Conservation (phyloP, 345 rosid genomes). For the Gossypium stocksii region DNA sequence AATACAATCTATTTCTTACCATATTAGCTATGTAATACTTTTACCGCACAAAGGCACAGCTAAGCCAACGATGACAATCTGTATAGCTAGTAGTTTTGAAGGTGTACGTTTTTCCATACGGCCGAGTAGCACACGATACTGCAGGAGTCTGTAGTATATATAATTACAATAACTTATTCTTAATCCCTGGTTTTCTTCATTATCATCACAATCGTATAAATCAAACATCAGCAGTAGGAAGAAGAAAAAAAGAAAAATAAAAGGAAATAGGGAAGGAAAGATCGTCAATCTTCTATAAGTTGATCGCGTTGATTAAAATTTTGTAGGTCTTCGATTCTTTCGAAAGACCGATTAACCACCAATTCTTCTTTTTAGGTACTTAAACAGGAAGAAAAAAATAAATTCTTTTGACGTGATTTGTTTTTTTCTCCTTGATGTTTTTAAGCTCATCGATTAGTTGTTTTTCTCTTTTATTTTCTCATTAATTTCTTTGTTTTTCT, state of each 20-base stretch:
- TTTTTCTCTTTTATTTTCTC: background rate
- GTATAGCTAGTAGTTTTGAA: background rate
- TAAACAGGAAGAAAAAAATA: background rate
- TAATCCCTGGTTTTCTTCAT: background rate
- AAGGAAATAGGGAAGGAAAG: background rate
- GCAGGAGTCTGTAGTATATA: background rate
- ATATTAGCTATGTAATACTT: too few species aligned
- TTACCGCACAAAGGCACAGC: too few species aligned
- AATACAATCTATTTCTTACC: too few species aligned
- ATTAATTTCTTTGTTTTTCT: background rate
- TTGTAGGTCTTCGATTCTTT: slow-evolving; percentile 9
- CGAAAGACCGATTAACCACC: background rate
- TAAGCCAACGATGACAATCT: background rate
- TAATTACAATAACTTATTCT: background rate
- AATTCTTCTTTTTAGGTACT: background rate
- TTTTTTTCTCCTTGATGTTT: background rate
- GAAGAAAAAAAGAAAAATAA: background rate
- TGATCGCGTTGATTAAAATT: background rate
- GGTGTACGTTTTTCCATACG: background rate
- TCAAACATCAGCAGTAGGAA: background rate
- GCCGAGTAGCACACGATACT: background rate
- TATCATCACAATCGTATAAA: slow-evolving; percentile 2
- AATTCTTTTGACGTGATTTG: background rate
- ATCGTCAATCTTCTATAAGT: background rate
- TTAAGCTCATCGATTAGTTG: background rate